Evolutionary conservation across 352 stramenopile genomes (phyloP), one percentile per base, ranked within the genome.

Genomic region (Pythium sp.): DNA sequence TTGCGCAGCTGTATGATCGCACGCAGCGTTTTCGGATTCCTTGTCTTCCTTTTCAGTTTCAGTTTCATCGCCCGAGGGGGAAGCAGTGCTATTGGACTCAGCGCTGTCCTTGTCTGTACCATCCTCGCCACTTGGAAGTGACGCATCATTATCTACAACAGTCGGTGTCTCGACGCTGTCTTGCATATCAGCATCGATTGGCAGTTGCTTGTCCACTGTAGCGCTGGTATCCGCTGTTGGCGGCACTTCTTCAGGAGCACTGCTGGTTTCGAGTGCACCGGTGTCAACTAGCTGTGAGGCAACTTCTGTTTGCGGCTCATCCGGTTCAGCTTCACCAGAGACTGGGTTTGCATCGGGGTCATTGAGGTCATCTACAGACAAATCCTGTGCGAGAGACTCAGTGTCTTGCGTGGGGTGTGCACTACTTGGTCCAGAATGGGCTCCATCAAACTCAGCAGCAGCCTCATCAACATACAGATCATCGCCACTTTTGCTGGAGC

Each of bases 391-490:
- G 3, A 4, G 18, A 59, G 6, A 14, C 28, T 59, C 7, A 18
- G 20, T 11, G 1, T 43, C 28, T n/a, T 15, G 15, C 8, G 28
- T 34, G 28, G 18, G 3, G 22, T 2, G 20, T 9, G 28, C 18
- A 59, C 26, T 26, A n/a, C 7, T 59, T 59, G 18, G 9, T 24
- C 28, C 54, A 59, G 28, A 26, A 24, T 28, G 24, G 26, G 20
- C 7, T 36, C 58, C 56, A 9, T 24, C 36, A 38, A 30, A 22
- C 41, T 54, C 38, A 38, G 8, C 28, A 46, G 22, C 54, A 24
- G 24, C 41, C 53, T 84, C 78, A 18, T 81, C 68, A 30, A 26
- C 71, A 22, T 81, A 80, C 4, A 82, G 58, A 5, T 78, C 72
- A 65, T 80, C 78, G 2, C 70, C 74, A 41, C 70, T 81, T 63